A percentile compares a stretch with the other conserved stretches of the same genome.
phyloP scores from a whole-genome alignment of 164 flowering plant species.

The Chimonanthus salicifolius region DNA sequence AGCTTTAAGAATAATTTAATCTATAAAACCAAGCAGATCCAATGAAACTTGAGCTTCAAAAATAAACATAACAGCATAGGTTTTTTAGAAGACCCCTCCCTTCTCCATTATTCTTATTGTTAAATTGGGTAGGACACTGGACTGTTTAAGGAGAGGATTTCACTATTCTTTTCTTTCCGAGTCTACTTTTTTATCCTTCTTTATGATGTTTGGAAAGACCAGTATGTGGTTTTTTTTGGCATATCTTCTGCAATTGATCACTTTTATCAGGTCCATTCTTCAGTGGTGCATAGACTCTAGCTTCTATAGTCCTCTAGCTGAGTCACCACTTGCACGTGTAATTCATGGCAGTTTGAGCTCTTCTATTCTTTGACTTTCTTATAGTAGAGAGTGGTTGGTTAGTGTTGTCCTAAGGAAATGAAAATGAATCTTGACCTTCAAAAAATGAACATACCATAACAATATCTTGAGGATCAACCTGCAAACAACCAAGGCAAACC shows the following conservation, averaged over 20 bases:
- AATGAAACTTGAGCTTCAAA: not conserved
- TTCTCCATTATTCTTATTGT: no score
- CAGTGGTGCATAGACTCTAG: not conserved
- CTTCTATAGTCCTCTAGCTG: slow-evolving; percentile 2
- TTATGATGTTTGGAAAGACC: not conserved
- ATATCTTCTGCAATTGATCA: not conserved
- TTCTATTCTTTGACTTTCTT: no score
- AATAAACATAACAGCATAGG: no score
- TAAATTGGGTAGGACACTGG: no score
- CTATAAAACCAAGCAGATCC: not conserved
- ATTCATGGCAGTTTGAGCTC: not conserved
- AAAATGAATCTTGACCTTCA: not conserved
- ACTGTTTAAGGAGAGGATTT: no score
- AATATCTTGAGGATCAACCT: slow-evolving; percentile 99
- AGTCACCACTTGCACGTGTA: not conserved
- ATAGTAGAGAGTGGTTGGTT: no score
- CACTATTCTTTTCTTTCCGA: not conserved
- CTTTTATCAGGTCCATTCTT: slow-evolving; percentile 4
- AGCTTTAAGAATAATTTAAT: not conserved
- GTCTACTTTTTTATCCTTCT: not conserved
- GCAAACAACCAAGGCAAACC: slow-evolving; percentile 23
- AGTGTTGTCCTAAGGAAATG: not conserved
- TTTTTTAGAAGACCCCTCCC: no score
- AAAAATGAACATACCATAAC: slow-evolving; percentile 67
- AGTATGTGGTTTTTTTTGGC: not conserved